phyloP scores from a whole-genome alignment of 2,329 filamentous ascomycete genomes.

The Ophidiomyces ophidiicola region DNA sequence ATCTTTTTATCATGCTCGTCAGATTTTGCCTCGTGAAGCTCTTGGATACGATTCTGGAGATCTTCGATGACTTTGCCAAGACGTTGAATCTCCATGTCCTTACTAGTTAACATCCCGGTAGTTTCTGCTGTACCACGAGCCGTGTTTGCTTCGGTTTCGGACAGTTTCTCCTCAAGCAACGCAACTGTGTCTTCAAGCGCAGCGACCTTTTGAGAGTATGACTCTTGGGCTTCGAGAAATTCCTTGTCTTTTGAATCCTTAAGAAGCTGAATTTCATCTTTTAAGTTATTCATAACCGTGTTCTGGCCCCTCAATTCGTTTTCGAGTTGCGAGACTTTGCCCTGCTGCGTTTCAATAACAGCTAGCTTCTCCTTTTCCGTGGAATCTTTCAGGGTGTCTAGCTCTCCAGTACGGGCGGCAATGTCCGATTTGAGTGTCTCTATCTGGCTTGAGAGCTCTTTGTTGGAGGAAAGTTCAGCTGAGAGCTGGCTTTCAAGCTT shows the following conservation, averaged over 20 bases:
- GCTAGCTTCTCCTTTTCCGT: conserved; percentile 24
- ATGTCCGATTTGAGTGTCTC: conserved; percentile 16
- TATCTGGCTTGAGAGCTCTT: conserved; percentile 13
- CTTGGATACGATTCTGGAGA: conserved; percentile 24
- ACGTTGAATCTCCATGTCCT: conserved; percentile 26
- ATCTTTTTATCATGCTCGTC: conserved; percentile 12
- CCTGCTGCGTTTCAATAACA: conserved; percentile 19
- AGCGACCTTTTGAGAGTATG: conserved; percentile 21
- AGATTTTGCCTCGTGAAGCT: conserved; percentile 14
- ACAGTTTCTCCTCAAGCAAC: conserved; percentile 27
- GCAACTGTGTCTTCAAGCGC: conserved; percentile 27
- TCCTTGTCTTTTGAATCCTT: conserved; percentile 28
- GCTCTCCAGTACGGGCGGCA: conserved; percentile 21
- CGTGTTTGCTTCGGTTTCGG: conserved; percentile 22
- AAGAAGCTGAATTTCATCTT: conserved; percentile 28
- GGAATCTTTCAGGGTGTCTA: conserved; percentile 21
- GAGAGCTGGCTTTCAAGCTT: conserved; percentile 16
- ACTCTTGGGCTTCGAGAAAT: conserved; percentile 27
- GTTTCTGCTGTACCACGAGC: conserved; percentile 17
- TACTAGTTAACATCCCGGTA: conserved; percentile 23
- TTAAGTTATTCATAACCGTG: conserved; percentile 29
- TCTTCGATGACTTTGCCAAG: conserved; percentile 26
- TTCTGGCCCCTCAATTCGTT: conserved; percentile 23
- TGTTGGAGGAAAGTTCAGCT: conserved; percentile 9
- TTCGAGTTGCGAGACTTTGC: conserved; percentile 9